Evolutionary conservation across 2,329 filamentous ascomycete genomes (phyloP).

Genomic region (Didymella lethalis): DNA sequence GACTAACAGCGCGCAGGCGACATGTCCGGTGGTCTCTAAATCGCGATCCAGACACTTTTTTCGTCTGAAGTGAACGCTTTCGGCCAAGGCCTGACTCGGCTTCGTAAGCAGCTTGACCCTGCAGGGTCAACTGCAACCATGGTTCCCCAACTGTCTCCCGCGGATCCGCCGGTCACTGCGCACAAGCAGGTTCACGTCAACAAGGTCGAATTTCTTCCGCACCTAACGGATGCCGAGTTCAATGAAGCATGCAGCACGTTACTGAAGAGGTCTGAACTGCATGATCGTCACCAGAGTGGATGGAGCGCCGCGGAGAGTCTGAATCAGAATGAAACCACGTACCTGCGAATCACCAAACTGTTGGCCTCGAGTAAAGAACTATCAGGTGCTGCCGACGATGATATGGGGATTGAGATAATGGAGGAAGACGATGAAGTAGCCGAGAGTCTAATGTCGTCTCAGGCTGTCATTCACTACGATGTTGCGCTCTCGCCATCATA

Average conservation of each 20-base stretch:
- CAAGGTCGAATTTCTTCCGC: slow-evolving; percentile 38
- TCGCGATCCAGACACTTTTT: slow-evolving; percentile 1
- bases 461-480: slow-evolving; percentile 47
- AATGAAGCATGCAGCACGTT: slow-evolving; percentile 36
- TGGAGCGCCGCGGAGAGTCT: slow-evolving; percentile 37
- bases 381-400: not conserved
- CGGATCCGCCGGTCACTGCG: not conserved
- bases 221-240: slow-evolving; percentile 41
- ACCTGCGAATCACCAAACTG: slow-evolving; percentile 35
- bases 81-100: slow-evolving; percentile 1
- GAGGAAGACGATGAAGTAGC: slow-evolving; percentile 33
- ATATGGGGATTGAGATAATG: slow-evolving; percentile 14
- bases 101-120: not conserved
- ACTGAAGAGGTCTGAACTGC: slow-evolving; percentile 24
- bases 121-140: slow-evolving; percentile 4
- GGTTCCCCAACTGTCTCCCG: slow-evolving; percentile 8
- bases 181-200: slow-evolving; percentile 1
- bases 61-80: not conserved
- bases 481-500: slow-evolving; percentile 56
- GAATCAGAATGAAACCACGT: slow-evolving; percentile 21
- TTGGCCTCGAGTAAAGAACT: slow-evolving; percentile 7
- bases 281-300: slow-evolving; percentile 26
- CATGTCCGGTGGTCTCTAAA: slow-evolving; percentile 6
- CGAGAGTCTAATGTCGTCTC: not conserved
- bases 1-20: slow-evolving; percentile 5